Conservation (phyloP, 768 basidiomycete genomes). For the Tricholoma flavovirens region DNA sequence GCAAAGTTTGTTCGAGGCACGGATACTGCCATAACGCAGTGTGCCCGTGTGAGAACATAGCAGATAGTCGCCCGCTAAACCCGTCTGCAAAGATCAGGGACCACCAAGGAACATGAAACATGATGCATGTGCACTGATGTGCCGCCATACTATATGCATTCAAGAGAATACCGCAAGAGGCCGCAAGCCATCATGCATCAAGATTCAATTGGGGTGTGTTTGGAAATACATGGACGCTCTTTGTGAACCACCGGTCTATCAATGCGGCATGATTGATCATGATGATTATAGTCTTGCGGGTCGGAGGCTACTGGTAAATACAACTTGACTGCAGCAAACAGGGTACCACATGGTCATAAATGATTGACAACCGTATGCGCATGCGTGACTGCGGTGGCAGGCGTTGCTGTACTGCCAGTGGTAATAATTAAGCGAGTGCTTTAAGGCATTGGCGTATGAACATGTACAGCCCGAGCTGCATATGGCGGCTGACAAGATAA, state of each 20-base stretch:
- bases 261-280: too few species aligned
- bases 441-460: too few species aligned
- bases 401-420: too few species aligned
- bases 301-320: not conserved
- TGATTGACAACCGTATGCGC: not conserved
- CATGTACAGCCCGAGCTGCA: too few species aligned
- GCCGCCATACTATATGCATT: not conserved
- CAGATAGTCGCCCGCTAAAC: slow-evolving; percentile 8
- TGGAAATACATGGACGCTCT: not conserved
- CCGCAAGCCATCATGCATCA: too few species aligned
- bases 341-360: not conserved
- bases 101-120: slow-evolving; percentile 7
- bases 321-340: not conserved
- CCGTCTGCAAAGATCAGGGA: slow-evolving; percentile 11
- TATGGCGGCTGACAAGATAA: too few species aligned
- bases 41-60: slow-evolving; percentile 4
- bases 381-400: too few species aligned
- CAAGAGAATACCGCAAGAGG: not conserved
- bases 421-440: too few species aligned
- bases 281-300: not conserved
- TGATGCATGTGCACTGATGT: not conserved
- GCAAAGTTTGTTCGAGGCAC: not conserved
- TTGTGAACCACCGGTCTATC: not conserved
- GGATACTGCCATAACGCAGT: slow-evolving; percentile 10
- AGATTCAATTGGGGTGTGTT: too few species aligned